Conservation (phyloP, 208 protist species). For the Jaenimonas drosophilae region DNA sequence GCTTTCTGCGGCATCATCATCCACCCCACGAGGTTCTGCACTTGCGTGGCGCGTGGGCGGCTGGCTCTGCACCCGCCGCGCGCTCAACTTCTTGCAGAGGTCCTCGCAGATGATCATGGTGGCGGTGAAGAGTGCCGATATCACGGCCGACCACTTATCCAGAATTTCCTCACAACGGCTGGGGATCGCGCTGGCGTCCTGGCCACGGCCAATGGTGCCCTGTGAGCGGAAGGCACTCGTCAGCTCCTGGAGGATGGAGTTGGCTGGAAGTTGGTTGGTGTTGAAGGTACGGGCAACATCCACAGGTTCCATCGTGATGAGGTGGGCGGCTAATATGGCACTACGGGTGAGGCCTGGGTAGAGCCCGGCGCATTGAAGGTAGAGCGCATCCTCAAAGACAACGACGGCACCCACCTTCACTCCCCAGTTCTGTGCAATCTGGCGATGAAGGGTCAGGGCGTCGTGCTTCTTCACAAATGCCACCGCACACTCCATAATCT, state of each 20-base stretch:
- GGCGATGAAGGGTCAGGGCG: conserved; percentile 40
- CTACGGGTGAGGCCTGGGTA: conserved; percentile 51
- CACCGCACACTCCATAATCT: conserved; percentile 57
- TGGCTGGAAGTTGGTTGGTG: conserved; percentile 20
- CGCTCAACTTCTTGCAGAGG: too few relatives aligned
- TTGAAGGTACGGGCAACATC: conserved; percentile 68
- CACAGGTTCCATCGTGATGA: conserved; percentile 68
- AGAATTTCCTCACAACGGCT: conserved; percentile 5
- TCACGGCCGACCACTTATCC: conserved; percentile 16
- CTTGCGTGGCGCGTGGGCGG: background rate
- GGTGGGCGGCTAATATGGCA: conserved; percentile 53
- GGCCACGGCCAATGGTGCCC: conserved; percentile 5
- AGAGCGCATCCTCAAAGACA: conserved; percentile 59
- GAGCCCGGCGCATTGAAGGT: conserved; percentile 24
- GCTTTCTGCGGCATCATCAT: background rate
- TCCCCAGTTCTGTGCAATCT: conserved; percentile 74
- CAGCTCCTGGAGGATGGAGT: conserved; percentile 62
- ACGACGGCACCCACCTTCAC: conserved; percentile 70
- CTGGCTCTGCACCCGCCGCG: too few relatives aligned
- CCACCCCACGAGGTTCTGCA: background rate
- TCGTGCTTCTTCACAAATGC: conserved; percentile 29
- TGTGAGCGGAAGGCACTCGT: conserved; percentile 61
- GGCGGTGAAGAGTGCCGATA: conserved; percentile 15
- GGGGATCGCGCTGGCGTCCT: background rate
- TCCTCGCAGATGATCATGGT: background rate